Evolutionary conservation across 768 basidiomycete genomes (phyloP).

Genomic region (Baorangia bicolor): DNA sequence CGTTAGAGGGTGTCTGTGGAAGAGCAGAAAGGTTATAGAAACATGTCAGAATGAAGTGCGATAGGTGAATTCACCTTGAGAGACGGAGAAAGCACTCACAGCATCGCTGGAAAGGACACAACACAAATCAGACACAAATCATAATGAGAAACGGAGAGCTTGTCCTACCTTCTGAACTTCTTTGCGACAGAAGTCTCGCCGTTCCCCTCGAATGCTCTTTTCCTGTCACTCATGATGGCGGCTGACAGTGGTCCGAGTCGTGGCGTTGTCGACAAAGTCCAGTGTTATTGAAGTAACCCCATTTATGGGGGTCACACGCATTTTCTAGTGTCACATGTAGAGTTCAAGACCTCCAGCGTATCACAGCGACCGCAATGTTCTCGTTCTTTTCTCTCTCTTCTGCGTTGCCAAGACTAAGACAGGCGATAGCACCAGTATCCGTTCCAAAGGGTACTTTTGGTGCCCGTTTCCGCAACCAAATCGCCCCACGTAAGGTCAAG

Average conservation of each 20-base stretch:
- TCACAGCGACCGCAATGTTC: constrained; percentile 17
- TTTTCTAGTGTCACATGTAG: background rate
- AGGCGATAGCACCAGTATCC: constrained; percentile 4
- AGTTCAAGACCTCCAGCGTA: background rate
- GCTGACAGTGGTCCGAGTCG: constrained; percentile 1
- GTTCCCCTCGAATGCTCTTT: constrained; percentile 57
- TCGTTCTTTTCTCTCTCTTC: constrained; percentile 19
- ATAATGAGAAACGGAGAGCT: constrained; percentile 16
- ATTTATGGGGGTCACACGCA: constrained; percentile 15
- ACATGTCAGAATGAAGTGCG: constrained; percentile 53
- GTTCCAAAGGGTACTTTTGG: constrained; percentile 18
- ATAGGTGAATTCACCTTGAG: constrained; percentile 71
- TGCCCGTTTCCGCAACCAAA: constrained; percentile 48
- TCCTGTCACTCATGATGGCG: constrained; percentile 62
- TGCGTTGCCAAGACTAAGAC: constrained; percentile 15
- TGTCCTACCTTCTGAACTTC: constrained; percentile 62
- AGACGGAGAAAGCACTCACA: constrained; percentile 54
- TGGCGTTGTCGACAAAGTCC: constrained; percentile 4
- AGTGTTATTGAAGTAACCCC: constrained; percentile 13
- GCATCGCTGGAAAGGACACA: constrained; percentile 48
- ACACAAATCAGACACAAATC: constrained; percentile 5
- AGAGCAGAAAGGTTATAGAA: constrained; percentile 63
- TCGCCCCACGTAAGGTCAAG: constrained; percentile 83
- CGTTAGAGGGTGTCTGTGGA: constrained; percentile 52
- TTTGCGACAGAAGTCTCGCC: constrained; percentile 50